Conservation (phyloP, 768 basidiomycete species). For the Rhizopogon vesiculosus region DNA sequence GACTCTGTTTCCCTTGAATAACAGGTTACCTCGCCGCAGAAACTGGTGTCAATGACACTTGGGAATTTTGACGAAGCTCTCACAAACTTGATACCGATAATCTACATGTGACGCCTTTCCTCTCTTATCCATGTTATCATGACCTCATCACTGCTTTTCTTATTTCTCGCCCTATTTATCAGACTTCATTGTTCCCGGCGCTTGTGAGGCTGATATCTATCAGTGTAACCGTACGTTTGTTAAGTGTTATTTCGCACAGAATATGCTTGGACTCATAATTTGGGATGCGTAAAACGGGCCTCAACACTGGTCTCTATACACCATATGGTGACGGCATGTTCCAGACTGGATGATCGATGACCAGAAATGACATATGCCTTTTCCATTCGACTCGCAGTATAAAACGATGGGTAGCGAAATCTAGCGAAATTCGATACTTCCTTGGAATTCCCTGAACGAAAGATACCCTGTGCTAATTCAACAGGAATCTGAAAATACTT, state of each 20-base stretch:
- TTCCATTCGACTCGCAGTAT: neutral
- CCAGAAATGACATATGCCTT: neutral
- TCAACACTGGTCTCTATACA: neutral
- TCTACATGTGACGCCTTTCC: conserved; percentile 19
- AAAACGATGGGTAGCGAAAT: too few relatives aligned
- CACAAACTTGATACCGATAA: conserved; percentile 10
- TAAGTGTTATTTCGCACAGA: conserved; percentile 6
- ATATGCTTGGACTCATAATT: conserved; percentile 5
- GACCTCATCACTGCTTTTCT: conserved; percentile 18
- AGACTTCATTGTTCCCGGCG: conserved; percentile 12
- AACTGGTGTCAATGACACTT: conserved; percentile 7
- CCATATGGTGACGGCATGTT: neutral
- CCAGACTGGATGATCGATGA: neutral
- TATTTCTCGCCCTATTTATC: conserved; percentile 8
- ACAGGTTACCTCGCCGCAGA: conserved; percentile 16
- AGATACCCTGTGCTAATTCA: too few relatives aligned
- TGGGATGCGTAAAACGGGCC: neutral
- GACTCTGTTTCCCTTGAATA: conserved; percentile 18
- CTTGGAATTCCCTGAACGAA: too few relatives aligned
- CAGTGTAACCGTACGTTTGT: conserved; percentile 10
- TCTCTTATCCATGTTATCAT: conserved; percentile 11
- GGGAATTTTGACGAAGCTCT: conserved; percentile 6
- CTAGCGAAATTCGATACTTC: too few relatives aligned
- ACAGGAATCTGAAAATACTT: too few relatives aligned
- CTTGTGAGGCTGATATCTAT: conserved; percentile 7